phyloP scores from a whole-genome alignment of 23 red algal species.

The Cyanidioschyzon merolae region DNA sequence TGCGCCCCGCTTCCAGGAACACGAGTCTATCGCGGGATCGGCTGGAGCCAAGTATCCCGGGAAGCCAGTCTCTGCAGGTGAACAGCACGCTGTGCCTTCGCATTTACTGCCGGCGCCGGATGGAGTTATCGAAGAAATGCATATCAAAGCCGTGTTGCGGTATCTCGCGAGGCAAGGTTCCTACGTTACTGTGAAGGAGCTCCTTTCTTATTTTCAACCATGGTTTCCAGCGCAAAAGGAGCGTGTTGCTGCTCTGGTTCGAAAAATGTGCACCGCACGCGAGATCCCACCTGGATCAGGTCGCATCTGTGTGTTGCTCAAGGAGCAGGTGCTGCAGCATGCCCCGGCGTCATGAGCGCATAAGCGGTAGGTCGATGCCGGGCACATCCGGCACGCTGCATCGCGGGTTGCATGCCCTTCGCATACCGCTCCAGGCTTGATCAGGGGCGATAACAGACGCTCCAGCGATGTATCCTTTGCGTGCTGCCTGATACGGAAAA shows the following conservation, averaged over 20 bases:
- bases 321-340: background rate
- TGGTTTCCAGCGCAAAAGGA: slow-evolving; percentile 8
- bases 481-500: too few species aligned
- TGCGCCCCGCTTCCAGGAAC: too few species aligned
- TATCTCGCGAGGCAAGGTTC: background rate
- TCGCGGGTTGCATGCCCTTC: too few species aligned
- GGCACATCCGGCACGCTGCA: too few species aligned
- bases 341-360: too few species aligned
- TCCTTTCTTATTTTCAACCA: slow-evolving; percentile 2
- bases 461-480: too few species aligned
- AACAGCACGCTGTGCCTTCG: background rate
- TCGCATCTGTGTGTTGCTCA: background rate
- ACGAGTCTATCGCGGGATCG: too few species aligned
- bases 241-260: background rate
- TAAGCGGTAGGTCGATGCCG: too few species aligned
- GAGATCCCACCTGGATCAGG: slow-evolving; percentile 3
- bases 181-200: background rate
- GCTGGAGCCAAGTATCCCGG: background rate
- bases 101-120: background rate
- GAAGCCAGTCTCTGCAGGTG: too few species aligned
- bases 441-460: too few species aligned
- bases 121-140: background rate
- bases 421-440: too few species aligned
- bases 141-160: background rate
- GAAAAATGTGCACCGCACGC: background rate